A percentile compares a stretch with the other conserved stretches of the same genome.
Conservation (phyloP, 1,284 basidiomycete species). For the Grifola frondosa region DNA sequence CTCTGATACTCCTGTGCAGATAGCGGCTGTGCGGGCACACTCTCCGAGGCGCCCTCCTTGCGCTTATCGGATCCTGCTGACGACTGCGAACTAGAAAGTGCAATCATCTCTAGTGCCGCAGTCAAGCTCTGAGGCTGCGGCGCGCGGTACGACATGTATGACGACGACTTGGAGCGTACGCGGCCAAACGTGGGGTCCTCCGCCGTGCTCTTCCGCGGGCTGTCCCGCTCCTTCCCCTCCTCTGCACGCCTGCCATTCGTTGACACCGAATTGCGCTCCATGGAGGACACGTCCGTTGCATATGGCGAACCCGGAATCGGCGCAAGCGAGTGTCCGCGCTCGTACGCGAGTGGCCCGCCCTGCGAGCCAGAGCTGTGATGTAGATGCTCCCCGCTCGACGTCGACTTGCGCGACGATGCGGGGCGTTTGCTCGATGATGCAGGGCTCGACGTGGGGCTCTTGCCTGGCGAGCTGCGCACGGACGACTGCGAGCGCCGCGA, state of each 20-base stretch:
- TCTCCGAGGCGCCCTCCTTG: conserved; percentile 14
- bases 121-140: conserved; percentile 39
- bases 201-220: conserved; percentile 19
- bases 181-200: conserved; percentile 34
- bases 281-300: conserved; percentile 48
- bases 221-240: conserved; percentile 30
- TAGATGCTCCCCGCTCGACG: conserved; percentile 17
- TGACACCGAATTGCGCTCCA: conserved; percentile 25
- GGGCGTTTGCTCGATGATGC: conserved; percentile 19
- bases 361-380: conserved; percentile 19
- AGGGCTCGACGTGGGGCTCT: conserved; percentile 8
- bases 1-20: conserved; percentile 14
- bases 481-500: conserved; percentile 25
- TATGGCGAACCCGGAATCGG: conserved; percentile 65
- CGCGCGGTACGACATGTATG: conserved; percentile 36
- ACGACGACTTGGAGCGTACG: conserved; percentile 47
- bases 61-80: conserved; percentile 17
- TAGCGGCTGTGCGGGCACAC: conserved; percentile 12
- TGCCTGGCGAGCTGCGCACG: conserved; percentile 31
- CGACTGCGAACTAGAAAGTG: conserved; percentile 24
- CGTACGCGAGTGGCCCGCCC: conserved; percentile 29
- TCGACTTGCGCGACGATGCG: conserved; percentile 13
- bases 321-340: conserved; percentile 43
- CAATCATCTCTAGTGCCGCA: conserved; percentile 40
- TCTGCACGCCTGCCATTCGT: conserved; percentile 11